Percentiles rank a stretch among this genome's conserved stretches.
These are phyloP conservation scores for Vinca major DNA, from an alignment of 305 asterid genomes.

Conservation along the genomic window DNA sequence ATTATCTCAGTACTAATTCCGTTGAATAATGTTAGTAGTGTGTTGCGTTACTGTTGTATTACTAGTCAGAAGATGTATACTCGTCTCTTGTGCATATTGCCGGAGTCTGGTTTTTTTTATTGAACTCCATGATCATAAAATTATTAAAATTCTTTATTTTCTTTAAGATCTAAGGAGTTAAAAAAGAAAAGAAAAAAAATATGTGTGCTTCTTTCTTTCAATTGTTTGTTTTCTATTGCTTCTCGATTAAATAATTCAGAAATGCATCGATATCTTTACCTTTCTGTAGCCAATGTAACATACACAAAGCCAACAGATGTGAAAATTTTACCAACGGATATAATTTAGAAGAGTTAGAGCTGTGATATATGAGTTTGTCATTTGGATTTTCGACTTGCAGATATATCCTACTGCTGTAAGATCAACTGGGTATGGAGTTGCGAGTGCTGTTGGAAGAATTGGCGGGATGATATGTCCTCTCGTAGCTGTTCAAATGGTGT, in stretches of 20 bases:
- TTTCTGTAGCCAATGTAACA: too few relatives aligned
- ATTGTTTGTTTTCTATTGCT: too few relatives aligned
- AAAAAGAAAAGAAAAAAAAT: too few relatives aligned
- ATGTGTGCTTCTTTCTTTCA: too few relatives aligned
- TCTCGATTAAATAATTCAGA: too few relatives aligned
- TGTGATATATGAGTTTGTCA: not conserved
- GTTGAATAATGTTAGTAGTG: not conserved
- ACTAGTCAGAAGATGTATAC: too few relatives aligned
- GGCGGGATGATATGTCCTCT: constrained; percentile 66
- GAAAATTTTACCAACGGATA: too few relatives aligned
- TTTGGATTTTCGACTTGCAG: constrained; percentile 19
- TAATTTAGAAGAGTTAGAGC: not conserved
- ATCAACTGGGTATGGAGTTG: constrained; percentile 51
- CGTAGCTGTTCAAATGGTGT: constrained; percentile 43
- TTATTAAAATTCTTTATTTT: not conserved
- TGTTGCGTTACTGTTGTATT: not conserved
- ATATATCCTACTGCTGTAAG: constrained; percentile 60
- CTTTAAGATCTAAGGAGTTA: too few relatives aligned
- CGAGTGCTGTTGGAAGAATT: constrained; percentile 46
- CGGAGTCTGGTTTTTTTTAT: not conserved
- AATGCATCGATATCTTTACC: too few relatives aligned
- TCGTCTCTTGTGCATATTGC: not conserved
- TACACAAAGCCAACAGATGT: too few relatives aligned
- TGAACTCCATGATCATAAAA: not conserved
- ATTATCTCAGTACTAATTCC: not conserved